Conservation (phyloP, 2,329 filamentous ascomycete species). For the Nemania abortiva region DNA sequence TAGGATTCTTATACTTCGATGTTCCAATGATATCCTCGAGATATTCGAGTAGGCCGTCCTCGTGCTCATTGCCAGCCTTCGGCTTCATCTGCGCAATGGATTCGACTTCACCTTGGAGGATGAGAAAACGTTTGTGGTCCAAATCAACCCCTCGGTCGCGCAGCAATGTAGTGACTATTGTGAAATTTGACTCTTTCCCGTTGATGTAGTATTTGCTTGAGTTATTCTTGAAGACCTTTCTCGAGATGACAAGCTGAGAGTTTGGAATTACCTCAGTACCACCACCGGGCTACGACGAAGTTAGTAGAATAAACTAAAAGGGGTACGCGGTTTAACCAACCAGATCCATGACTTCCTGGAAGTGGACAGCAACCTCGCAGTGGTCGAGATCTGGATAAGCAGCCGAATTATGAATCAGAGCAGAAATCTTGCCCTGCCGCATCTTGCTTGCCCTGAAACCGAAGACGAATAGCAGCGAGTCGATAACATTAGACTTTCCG, state of each 20-base stretch:
- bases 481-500: conserved; percentile 98
- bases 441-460: conserved; percentile 99
- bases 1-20: conserved; percentile 96
- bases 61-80: conserved; percentile 93
- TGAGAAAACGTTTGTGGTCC: conserved; percentile 97
- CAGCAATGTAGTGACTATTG: conserved; percentile 86
- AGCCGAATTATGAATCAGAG: conserved; percentile 96
- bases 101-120: conserved; percentile 96
- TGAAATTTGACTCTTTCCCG: conserved; percentile 89
- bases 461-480: conserved; percentile 98
- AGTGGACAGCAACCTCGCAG: conserved; percentile 97
- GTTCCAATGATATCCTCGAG: conserved; percentile 99
- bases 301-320: conserved; percentile 44
- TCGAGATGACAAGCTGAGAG: conserved; percentile 87
- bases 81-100: conserved; percentile 99
- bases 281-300: conserved; percentile 69
- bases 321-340: conserved; percentile 54
- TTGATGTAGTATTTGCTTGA: conserved; percentile 99
- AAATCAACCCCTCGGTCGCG: conserved; percentile 91
- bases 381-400: conserved; percentile 85
- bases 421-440: conserved; percentile 98
- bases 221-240: conserved; percentile 97
- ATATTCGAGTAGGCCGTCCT: conserved; percentile 95
- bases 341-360: conserved; percentile 92
- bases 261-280: conserved; percentile 82